Evolutionary conservation across 2,329 filamentous ascomycete genomes (phyloP).

Genomic region (Colletotrichum tamarilloi): DNA sequence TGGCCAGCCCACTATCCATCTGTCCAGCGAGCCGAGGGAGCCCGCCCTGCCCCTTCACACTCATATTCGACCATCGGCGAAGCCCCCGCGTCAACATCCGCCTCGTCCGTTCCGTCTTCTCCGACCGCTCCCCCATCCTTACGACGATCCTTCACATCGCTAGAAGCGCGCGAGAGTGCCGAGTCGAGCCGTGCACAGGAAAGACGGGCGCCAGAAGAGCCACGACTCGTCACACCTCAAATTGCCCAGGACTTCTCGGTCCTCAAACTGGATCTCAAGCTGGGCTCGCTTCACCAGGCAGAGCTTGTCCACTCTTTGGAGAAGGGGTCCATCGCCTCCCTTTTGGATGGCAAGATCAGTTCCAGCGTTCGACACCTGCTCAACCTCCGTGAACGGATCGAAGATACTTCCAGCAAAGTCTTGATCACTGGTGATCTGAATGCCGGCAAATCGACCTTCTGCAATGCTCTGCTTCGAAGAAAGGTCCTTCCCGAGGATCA

Average conservation of each 20-base stretch:
- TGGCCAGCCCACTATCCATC: conserved; percentile 98
- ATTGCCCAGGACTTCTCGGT: conserved; percentile 97
- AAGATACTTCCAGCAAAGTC: conserved; percentile 97
- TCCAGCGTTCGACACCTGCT: conserved; percentile 93
- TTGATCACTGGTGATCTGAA: conserved; percentile 96
- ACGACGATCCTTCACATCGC: conserved; percentile 78
- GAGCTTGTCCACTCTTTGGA: conserved; percentile 96
- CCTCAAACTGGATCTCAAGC: conserved; percentile 91
- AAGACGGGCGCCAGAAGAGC: conserved; percentile 71
- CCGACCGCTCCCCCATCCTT: conserved; percentile 62
- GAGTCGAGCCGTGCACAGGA: conserved; percentile 82
- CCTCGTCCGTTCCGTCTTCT: conserved; percentile 47
- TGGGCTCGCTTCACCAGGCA: conserved; percentile 85
- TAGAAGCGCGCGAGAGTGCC: conserved; percentile 62
- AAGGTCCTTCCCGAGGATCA: conserved; percentile 97
- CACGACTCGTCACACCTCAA: conserved; percentile 88
- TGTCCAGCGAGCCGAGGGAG: conserved; percentile 70
- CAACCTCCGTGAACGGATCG: conserved; percentile 89
- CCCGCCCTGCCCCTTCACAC: conserved; percentile 72
- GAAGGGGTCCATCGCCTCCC: conserved; percentile 87
- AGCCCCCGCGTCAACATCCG: conserved; percentile 49
- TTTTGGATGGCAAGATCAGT: conserved; percentile 93
- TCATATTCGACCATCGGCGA: conserved; percentile 70
- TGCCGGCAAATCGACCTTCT: conserved; percentile 98
- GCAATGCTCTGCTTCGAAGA: conserved; percentile 92